Percentiles rank a stretch among this genome's conserved stretches.
Evolutionary conservation across 306 rosid genomes (phyloP).

Genomic region (Dryas drummondii): DNA sequence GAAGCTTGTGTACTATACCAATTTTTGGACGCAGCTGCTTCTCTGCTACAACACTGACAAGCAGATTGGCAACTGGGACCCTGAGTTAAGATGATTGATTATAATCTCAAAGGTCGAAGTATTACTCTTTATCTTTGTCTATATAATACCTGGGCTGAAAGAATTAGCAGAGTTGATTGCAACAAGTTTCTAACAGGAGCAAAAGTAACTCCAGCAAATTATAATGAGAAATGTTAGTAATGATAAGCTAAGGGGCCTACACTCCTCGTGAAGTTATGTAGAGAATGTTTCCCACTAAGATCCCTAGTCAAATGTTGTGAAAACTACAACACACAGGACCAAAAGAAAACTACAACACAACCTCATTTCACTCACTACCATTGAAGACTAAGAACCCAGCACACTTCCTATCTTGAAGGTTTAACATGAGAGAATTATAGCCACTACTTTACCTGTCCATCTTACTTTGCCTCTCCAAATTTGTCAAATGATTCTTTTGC

Average conservation of each 20-base stretch:
- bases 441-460: not conserved
- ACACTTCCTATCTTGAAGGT: not conserved
- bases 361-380: not conserved
- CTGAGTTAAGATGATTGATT: too few species aligned
- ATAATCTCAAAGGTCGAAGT: too few species aligned
- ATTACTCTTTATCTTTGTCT: too few species aligned
- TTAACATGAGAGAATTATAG: slow-evolving; percentile 1
- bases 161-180: too few species aligned
- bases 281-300: not conserved
- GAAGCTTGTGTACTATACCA: too few species aligned
- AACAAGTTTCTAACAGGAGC: too few species aligned
- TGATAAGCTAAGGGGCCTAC: not conserved
- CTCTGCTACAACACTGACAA: too few species aligned
- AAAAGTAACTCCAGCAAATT: too few species aligned
- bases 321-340: not conserved
- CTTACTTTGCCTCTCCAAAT: not conserved
- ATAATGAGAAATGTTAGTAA: not conserved
- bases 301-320: slow-evolving; percentile 5
- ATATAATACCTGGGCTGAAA: too few species aligned
- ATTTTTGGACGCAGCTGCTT: too few species aligned
- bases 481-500: not conserved
- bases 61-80: too few species aligned
- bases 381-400: not conserved
- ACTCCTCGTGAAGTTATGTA: not conserved
- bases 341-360: not conserved